Base-by-base conservation (phyloP, 192 early-diverging fungal genomes). In the Podochytrium sp. region DNA sequence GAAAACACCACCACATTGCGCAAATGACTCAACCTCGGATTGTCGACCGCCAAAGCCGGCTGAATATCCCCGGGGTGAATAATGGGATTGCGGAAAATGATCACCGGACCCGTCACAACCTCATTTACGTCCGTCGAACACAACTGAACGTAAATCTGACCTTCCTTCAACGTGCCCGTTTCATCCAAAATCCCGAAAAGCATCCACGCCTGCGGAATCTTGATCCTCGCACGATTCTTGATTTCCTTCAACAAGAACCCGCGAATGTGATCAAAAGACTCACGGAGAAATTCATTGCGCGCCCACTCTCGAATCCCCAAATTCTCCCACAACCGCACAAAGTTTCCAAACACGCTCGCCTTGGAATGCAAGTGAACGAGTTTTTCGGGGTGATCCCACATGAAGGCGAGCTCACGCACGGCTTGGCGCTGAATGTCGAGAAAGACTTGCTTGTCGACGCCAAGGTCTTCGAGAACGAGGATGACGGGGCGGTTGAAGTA, bases 1-100 rank as follows among this genome's bases (percentile, higher is more conserved):
- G 89, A 84, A 73, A 94, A 94, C 0, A 93, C 93, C 1, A 94
- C 77, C 1, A 94, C 93, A 72, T 94, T 89, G 2, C 47, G 4
- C 50, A 84, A 40, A 65, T 84, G 80, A 5, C 42, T 6, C 2
- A 84, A 62, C 78, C 77, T 41, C 2, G 71, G 73, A 2, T 53
- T 25, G 40, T 80, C 56, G 18, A 84, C 78, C 20, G 43, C 52
- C 10, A 76, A 51, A 35, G 75, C 73, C 3, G 76, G 64, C 34
- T 75, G 83, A 5, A 84, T 61, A 49, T 84, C 83, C 12, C 83
- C 82, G 5, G 82, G 79, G 41, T 83, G 82, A 4, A 83, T 53
- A n/a, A 25, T 27, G 30, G 82, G 82, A 0, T 63, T 35, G 2
- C 82, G 65, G 30, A 49, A 56, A 27, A 68, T 76, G 39, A 76